phyloP scores from a whole-genome alignment of 1,284 basidiomycete species.

The Trichosporon inkin region DNA sequence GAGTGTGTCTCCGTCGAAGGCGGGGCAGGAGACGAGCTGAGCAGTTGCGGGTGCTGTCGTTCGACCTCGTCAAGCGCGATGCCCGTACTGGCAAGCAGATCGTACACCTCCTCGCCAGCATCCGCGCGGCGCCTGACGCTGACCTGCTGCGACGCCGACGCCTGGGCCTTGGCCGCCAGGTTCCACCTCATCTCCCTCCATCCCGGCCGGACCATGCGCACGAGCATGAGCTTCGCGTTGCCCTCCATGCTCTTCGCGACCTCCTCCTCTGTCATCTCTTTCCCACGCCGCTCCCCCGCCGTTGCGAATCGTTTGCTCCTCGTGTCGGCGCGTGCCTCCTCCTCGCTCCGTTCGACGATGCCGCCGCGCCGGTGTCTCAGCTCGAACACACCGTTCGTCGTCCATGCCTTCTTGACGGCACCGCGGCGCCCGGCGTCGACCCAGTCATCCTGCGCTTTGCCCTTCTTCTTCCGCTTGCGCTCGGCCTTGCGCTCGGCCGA shows the following conservation, averaged over 20 bases:
- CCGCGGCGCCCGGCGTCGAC: not conserved
- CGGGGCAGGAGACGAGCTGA: not conserved
- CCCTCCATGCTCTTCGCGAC: constrained; percentile 12
- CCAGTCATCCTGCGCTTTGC: not conserved
- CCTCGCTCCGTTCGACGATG: not conserved
- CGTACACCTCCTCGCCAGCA: not conserved
- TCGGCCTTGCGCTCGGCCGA: constrained; percentile 12
- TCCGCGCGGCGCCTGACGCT: constrained; percentile 2
- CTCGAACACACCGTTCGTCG: too few species aligned
- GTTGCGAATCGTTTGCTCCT: not conserved
- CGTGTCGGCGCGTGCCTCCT: not conserved
- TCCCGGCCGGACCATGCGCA: constrained; percentile 31
- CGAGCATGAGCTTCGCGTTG: constrained; percentile 31
- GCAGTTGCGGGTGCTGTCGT: not conserved
- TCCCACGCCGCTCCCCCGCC: not conserved
- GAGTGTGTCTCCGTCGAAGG: not conserved
- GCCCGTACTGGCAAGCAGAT: constrained; percentile 1
- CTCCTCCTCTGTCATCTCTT: not conserved
- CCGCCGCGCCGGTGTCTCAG: not conserved
- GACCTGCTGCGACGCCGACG: not conserved
- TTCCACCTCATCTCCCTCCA: constrained; percentile 26
- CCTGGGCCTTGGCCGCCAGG: not conserved
- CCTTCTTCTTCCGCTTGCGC: not conserved
- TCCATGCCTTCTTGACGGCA: not conserved
- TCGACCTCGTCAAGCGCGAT: not conserved